Percentiles rank a stretch among this genome's conserved stretches.
Evolutionary conservation across 1,284 basidiomycete species (phyloP).

Genomic region (Ceratobasidium papillatum): DNA sequence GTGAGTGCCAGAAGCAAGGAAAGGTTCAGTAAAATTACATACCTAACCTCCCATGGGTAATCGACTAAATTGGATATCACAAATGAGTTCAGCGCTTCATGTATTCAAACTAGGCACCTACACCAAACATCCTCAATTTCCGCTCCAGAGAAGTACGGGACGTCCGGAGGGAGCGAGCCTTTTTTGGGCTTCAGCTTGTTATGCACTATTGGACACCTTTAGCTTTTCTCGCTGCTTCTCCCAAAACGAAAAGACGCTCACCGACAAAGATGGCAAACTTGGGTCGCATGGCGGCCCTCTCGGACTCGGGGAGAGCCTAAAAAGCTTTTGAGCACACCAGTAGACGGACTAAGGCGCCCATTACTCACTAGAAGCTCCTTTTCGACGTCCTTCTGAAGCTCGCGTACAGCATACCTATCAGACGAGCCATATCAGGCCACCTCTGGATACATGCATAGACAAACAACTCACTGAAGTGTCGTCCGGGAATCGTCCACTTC

Average conservation of each 20-base stretch:
- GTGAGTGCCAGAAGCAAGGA: slow-evolving; percentile 41
- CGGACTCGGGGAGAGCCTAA: slow-evolving; percentile 65
- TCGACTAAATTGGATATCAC: slow-evolving; percentile 63
- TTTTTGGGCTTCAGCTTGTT: slow-evolving; percentile 91
- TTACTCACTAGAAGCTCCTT: slow-evolving; percentile 63
- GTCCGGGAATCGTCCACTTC: slow-evolving; percentile 95
- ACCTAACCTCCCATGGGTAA: slow-evolving; percentile 85
- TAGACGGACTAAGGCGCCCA: background rate
- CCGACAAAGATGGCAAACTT: slow-evolving; percentile 87
- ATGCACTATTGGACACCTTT: slow-evolving; percentile 65
- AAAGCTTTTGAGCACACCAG: background rate
- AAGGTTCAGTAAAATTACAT: slow-evolving; percentile 48
- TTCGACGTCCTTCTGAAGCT: slow-evolving; percentile 88
- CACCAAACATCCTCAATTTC: slow-evolving; percentile 67
- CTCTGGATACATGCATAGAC: slow-evolving; percentile 11
- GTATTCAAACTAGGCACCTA: slow-evolving; percentile 42
- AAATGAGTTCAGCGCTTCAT: slow-evolving; percentile 41
- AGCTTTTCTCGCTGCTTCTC: background rate
- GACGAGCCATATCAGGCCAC: slow-evolving; percentile 12
- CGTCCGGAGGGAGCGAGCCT: slow-evolving; percentile 70
- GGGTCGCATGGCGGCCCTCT: slow-evolving; percentile 78
- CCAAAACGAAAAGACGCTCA: slow-evolving; percentile 41
- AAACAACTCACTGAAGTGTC: slow-evolving; percentile 73
- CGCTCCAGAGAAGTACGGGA: slow-evolving; percentile 61
- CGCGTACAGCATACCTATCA: slow-evolving; percentile 82